Evolutionary conservation across 1,139 yeast species (phyloP).

Genomic region (Yamadazyma conglobata): DNA sequence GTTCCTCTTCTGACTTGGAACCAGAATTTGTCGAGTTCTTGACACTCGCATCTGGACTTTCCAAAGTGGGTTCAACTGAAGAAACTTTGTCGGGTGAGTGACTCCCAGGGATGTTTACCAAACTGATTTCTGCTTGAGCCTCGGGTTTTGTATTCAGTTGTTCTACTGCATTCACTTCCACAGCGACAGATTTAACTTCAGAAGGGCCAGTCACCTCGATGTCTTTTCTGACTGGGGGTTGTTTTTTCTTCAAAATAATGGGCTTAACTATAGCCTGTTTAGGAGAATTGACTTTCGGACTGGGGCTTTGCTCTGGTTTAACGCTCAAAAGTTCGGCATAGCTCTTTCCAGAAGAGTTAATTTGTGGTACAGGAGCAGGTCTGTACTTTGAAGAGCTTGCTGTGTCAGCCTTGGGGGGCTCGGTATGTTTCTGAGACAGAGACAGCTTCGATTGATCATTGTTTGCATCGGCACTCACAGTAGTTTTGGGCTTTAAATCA

Average conservation of each 20-base stretch:
- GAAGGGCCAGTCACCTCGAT: background rate
- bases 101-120: no score
- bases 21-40: no score
- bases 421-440: no score
- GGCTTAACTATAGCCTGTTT: conserved; percentile 31
- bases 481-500: no score
- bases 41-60: no score
- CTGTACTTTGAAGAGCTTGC: conserved; percentile 8
- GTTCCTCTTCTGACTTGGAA: no score
- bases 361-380: conserved; percentile 16
- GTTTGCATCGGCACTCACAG: no score
- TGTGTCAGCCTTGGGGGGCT: no score
- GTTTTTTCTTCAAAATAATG: conserved; percentile 39
- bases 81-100: no score
- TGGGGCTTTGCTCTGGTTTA: conserved; percentile 17
- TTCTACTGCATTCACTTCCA: background rate
- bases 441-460: no score
- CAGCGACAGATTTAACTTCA: background rate
- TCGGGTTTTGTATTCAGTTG: background rate
- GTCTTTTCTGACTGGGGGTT: conserved; percentile 10
- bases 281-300: conserved; percentile 19
- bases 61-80: no score
- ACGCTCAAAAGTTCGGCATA: conserved; percentile 39
- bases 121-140: no score
- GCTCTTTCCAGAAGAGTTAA: conserved; percentile 23